Evolutionary conservation across 352 stramenopile genomes (phyloP), one percentile per base, ranked within the genome.

Genomic region (Aphanomyces euteiches): DNA sequence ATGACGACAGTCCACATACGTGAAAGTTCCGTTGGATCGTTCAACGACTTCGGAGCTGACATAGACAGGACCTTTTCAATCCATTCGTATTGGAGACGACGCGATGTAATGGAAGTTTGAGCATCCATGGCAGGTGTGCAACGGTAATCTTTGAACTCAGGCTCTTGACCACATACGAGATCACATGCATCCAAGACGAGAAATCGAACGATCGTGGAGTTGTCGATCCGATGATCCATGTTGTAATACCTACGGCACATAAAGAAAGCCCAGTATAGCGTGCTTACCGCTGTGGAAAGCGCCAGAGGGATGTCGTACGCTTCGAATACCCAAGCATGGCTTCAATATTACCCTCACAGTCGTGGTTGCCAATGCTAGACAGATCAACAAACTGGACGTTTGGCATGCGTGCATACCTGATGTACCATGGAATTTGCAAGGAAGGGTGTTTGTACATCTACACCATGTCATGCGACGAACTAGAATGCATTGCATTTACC

Each of bases 1-100:
- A 93, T 82, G 7, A 93, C 85, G 13, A 95, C 74, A 12, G 78
- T 95, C 87, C 87, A 95, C 87, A 95, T 93, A 59, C 75, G 79
- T 13, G 92, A 83, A 10, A 95, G 7, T 36, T 63, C 7, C 37
- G 21, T 34, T 10, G n/a, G 17, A n/a, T 70, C 77, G 10, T 82
- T 37, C 4, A 75, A 53, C 2, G 85, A 83, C 56, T 90, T 93
- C 0, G 69, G 73, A 8, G 81, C 79, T 40, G 74, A 79, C 28
- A 58, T 56, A 34, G 19, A 15, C 15, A 95, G 72, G 40, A 78
- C 79, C 48, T 83, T 50, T 17, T 95, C 82, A 38, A 93, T 85
- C 87, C 87, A 95, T 28, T 82, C 40, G 72, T 93, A 95, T 72
- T 95, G 87, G 38, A 77, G 77, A 1, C 82, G 47, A 2, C 87